phyloP scores from a whole-genome alignment of 345 rosid genomes.

The Toxicodendron radicans region DNA sequence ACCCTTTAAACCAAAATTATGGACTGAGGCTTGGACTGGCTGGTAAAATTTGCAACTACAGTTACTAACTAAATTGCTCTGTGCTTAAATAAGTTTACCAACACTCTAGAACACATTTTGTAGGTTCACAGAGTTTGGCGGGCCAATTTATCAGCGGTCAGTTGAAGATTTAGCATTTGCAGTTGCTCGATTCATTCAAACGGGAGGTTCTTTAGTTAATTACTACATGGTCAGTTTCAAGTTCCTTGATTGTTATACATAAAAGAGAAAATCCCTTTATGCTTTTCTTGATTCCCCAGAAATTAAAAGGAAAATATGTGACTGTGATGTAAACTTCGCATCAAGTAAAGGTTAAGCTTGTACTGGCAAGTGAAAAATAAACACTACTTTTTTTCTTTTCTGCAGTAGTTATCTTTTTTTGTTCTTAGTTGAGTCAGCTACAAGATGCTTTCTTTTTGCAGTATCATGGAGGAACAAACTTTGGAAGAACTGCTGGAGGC shows the following conservation, averaged over 20 bases:
- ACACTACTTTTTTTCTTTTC: background rate
- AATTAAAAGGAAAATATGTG: slow-evolving; percentile 8
- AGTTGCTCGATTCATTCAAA: slow-evolving; percentile 60
- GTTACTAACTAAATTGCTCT: background rate
- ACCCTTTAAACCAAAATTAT: slow-evolving; percentile 59
- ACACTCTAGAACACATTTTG: background rate
- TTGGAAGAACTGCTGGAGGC: slow-evolving; percentile 74
- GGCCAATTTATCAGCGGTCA: slow-evolving; percentile 44
- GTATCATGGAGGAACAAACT: slow-evolving; percentile 83
- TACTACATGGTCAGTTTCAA: background rate
- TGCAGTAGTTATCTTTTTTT: background rate
- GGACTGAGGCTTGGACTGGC: slow-evolving; percentile 82
- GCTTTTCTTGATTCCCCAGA: background rate
- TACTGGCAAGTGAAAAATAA: background rate
- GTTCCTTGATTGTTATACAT: too few relatives aligned
- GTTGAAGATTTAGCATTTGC: slow-evolving; percentile 75
- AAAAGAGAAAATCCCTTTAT: too few relatives aligned
- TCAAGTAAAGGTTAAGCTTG: slow-evolving; percentile 6
- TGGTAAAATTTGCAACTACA: slow-evolving; percentile 35
- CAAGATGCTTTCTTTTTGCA: slow-evolving; percentile 19
- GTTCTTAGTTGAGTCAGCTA: too few relatives aligned
- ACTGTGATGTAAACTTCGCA: slow-evolving; percentile 11
- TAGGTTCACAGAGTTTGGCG: slow-evolving; percentile 71
- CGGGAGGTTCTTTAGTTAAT: slow-evolving; percentile 23
- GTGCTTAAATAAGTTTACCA: background rate